A percentile compares a stretch with the other conserved stretches of the same genome.
Evolutionary conservation across 2,329 filamentous ascomycete species (phyloP).

Genomic region (Plectosphaerella plurivora): DNA sequence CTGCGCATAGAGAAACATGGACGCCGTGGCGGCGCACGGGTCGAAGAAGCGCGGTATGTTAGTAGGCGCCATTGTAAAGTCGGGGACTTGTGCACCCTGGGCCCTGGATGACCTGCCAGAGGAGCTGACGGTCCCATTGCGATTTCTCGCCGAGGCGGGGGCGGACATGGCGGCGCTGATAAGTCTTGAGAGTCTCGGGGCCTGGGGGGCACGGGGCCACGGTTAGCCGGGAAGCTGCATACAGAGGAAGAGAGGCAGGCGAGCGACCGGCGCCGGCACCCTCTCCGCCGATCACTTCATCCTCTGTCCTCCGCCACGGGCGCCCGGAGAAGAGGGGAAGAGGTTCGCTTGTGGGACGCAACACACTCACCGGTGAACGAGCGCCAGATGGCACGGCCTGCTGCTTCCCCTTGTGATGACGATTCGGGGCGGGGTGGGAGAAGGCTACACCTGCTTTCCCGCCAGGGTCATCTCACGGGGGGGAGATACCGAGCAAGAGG

Average conservation of each 20-base stretch:
- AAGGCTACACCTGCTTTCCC: constrained; percentile 27
- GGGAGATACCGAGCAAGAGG: constrained; percentile 14
- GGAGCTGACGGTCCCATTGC: constrained; percentile 55
- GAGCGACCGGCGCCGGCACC: not conserved
- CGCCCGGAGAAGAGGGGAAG: constrained; percentile 4
- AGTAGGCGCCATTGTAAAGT: constrained; percentile 49
- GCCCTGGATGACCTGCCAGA: constrained; percentile 46
- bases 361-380: constrained; percentile 32
- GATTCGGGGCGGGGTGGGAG: constrained; percentile 13
- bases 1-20: constrained; percentile 85
- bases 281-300: constrained; percentile 11
- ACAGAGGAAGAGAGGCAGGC: constrained; percentile 15
- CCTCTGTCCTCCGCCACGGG: not conserved
- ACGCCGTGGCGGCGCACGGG: constrained; percentile 84
- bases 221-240: constrained; percentile 21
- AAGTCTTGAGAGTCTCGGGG: constrained; percentile 19
- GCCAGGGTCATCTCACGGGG: constrained; percentile 32
- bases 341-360: constrained; percentile 27
- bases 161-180: constrained; percentile 52
- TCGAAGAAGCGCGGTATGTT: constrained; percentile 61
- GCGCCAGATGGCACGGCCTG: constrained; percentile 8
- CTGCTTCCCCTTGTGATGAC: constrained; percentile 10
- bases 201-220: constrained; percentile 8
- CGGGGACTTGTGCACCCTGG: constrained; percentile 39
- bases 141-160: constrained; percentile 52